phyloP scores from a whole-genome alignment of 1,139 yeast genomes.

The Scheffersomyces titani region DNA sequence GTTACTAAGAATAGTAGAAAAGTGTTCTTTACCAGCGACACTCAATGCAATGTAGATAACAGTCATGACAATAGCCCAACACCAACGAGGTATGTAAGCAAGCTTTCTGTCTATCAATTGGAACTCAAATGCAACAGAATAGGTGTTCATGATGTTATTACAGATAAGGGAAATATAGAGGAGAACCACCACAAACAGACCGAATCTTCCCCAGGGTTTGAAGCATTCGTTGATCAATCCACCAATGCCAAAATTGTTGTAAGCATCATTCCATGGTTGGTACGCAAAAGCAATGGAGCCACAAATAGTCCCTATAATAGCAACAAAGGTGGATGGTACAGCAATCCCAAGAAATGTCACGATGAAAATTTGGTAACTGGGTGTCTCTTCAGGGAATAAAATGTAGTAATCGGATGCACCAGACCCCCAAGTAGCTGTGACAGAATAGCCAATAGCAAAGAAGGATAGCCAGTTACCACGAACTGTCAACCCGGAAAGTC shows the following conservation, averaged over 20 bases:
- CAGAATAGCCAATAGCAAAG: conserved; percentile 27
- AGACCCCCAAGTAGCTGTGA: conserved; percentile 29
- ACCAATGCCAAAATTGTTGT: conserved; percentile 22
- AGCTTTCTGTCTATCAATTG: conserved; percentile 23
- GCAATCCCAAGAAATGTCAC: conserved; percentile 25
- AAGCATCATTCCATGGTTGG: conserved; percentile 26
- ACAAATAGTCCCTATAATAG: conserved; percentile 22
- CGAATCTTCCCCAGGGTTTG: conserved; percentile 27
- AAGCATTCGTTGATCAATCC: conserved; percentile 24
- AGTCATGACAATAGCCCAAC: conserved; percentile 24
- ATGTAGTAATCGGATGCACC: conserved; percentile 31
- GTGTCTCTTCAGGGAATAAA: conserved; percentile 24
- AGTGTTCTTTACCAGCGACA: conserved; percentile 21
- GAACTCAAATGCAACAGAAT: conserved; percentile 26
- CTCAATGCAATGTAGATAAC: conserved; percentile 22
- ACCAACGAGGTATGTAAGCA: conserved; percentile 25
- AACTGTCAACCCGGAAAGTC: conserved; percentile 9
- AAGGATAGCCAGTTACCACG: conserved; percentile 28
- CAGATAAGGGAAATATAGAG: conserved; percentile 37
- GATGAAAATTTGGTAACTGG: conserved; percentile 17
- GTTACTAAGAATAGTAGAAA: conserved; percentile 25
- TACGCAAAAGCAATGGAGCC: conserved; percentile 26
- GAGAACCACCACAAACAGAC: conserved; percentile 34
- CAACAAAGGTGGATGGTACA: conserved; percentile 28
- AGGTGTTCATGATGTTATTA: conserved; percentile 37